A percentile compares a stretch with the other conserved stretches of the same genome.
Conservation (phyloP, 2,329 filamentous ascomycete species). For the Trichoderma sp. region DNA sequence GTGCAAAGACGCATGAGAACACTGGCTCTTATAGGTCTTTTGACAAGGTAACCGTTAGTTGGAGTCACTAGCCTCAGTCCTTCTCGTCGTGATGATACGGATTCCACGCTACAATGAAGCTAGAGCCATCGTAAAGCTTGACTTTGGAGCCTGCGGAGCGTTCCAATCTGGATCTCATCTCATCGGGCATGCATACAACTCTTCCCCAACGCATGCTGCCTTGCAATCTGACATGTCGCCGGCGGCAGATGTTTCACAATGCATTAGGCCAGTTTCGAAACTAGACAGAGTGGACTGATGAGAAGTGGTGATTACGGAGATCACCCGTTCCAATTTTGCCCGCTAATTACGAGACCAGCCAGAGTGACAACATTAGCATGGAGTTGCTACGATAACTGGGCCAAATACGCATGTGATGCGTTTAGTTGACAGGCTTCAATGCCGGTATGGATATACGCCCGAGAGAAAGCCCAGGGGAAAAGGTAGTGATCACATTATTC, state of each 20-base stretch:
- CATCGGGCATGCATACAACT: neutral
- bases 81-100: neutral
- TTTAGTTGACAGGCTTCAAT: neutral
- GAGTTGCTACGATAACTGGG: neutral
- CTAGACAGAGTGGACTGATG: neutral
- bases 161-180: constrained; percentile 6
- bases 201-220: neutral
- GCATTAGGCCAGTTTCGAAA: neutral
- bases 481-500: neutral
- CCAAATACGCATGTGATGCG: neutral
- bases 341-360: neutral
- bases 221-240: neutral
- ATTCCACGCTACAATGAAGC: neutral
- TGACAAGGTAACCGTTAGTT: neutral
- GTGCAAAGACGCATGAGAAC: neutral
- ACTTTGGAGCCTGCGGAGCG: neutral
- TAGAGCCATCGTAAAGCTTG: neutral
- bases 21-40: neutral
- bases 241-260: constrained; percentile 2
- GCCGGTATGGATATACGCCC: neutral
- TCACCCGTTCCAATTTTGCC: neutral
- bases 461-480: neutral
- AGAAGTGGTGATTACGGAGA: neutral
- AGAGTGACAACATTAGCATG: neutral
- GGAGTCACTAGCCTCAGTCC: neutral